A percentile compares a stretch with the other conserved stretches of the same genome.
Evolutionary conservation across 805 yeast genomes (phyloP).

Genomic region (Lipomyces spencermartinsiae): DNA sequence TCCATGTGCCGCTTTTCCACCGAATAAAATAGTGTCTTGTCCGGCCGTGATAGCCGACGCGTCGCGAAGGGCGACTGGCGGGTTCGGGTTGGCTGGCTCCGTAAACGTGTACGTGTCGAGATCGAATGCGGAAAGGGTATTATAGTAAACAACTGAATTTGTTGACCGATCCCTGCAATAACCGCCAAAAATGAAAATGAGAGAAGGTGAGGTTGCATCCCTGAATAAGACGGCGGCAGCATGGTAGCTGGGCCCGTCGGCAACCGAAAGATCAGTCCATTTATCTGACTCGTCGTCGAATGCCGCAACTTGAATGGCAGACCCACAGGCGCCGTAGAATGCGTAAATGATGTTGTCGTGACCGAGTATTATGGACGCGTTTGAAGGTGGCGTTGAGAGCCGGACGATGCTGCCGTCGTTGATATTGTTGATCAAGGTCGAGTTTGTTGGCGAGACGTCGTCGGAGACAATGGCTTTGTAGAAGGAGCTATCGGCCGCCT

Average conservation of each 20-base stretch:
- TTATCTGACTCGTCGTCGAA: conserved; percentile 11
- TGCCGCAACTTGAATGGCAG: conserved; percentile 17
- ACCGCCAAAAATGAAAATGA: conserved; percentile 35
- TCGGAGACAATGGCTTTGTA: conserved; percentile 14
- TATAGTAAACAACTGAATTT: conserved; percentile 16
- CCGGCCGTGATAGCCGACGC: conserved; percentile 40
- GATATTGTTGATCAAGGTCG: conserved; percentile 19
- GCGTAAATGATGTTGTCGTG: conserved; percentile 33
- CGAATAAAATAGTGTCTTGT: conserved; percentile 52
- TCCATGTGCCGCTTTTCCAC: conserved; percentile 67
- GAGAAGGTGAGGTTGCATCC: conserved; percentile 14
- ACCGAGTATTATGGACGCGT: conserved; percentile 43
- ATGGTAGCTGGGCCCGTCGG: conserved; percentile 15
- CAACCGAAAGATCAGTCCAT: conserved; percentile 14
- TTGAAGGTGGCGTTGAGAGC: conserved; percentile 43
- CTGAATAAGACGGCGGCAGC: conserved; percentile 21
- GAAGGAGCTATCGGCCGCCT: conserved; percentile 26
- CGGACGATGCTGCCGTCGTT: conserved; percentile 20
- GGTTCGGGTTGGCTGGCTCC: conserved; percentile 27
- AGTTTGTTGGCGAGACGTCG: conserved; percentile 6
- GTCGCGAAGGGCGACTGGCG: conserved; percentile 42
- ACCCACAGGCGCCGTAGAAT: conserved; percentile 41
- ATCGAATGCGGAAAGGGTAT: conserved; percentile 26
- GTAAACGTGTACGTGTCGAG: conserved; percentile 14
- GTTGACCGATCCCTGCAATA: conserved; percentile 19